Evolutionary conservation across 768 basidiomycete species (phyloP).

Genomic region (Xerocomellus dryophilus): DNA sequence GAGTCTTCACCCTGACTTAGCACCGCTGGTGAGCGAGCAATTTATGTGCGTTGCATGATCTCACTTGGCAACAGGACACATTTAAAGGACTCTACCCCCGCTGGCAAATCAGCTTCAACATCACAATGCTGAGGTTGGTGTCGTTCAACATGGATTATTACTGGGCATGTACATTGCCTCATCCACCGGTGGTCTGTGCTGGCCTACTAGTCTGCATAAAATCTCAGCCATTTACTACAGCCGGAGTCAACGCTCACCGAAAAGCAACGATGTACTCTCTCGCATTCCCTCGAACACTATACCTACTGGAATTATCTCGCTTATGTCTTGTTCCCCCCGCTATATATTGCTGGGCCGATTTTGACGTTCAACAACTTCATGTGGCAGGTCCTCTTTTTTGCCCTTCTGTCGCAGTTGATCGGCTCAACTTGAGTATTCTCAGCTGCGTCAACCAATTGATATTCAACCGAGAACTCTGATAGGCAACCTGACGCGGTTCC

Average conservation of each 20-base stretch:
- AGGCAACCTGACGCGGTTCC: slow-evolving; percentile 68
- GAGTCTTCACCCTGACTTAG: slow-evolving; percentile 50
- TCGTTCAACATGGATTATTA: slow-evolving; percentile 93
- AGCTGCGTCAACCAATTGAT: slow-evolving; percentile 61
- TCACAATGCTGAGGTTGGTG: slow-evolving; percentile 90
- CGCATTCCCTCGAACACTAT: slow-evolving; percentile 61
- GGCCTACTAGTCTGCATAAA: not conserved
- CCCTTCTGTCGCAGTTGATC: not conserved
- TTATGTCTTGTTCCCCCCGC: slow-evolving; percentile 87
- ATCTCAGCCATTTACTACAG: slow-evolving; percentile 17
- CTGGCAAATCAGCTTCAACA: slow-evolving; percentile 94
- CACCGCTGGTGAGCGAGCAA: slow-evolving; percentile 52
- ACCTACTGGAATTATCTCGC: slow-evolving; percentile 71
- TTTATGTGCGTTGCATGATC: not conserved
- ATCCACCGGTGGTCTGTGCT: slow-evolving; percentile 42
- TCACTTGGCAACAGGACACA: slow-evolving; percentile 46
- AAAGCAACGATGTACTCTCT: slow-evolving; percentile 55
- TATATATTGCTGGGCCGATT: slow-evolving; percentile 96
- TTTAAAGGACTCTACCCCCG: slow-evolving; percentile 78
- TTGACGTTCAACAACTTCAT: slow-evolving; percentile 94
- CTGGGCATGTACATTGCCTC: slow-evolving; percentile 60
- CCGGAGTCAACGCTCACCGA: slow-evolving; percentile 40
- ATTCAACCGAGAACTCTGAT: slow-evolving; percentile 42
- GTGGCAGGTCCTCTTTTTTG: slow-evolving; percentile 67
- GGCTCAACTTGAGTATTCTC: not conserved